Conservation (phyloP, 495 filamentous ascomycete genomes). For the Polyplosphaeria fusca region DNA sequence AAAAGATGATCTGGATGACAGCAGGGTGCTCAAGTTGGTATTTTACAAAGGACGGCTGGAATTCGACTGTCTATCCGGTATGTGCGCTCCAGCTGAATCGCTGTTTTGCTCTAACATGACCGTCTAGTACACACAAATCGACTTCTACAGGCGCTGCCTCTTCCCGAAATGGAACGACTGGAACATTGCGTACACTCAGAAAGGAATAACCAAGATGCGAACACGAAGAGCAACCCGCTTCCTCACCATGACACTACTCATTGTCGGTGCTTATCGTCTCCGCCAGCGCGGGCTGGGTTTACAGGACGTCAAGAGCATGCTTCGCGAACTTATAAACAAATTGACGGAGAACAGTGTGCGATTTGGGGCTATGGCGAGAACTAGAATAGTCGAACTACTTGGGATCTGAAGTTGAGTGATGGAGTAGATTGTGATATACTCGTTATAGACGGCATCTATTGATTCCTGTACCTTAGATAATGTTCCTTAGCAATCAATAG, state of each 20-base stretch:
- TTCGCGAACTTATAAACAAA: too few relatives aligned
- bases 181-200: slow-evolving; percentile 50
- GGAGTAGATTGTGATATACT: too few relatives aligned
- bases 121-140: slow-evolving; percentile 25
- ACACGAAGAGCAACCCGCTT: neutral
- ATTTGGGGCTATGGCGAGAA: too few relatives aligned
- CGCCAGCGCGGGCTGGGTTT: slow-evolving; percentile 8
- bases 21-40: slow-evolving; percentile 61
- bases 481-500: too few relatives aligned
- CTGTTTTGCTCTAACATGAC: slow-evolving; percentile 15
- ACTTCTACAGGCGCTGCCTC: slow-evolving; percentile 43
- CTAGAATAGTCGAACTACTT: too few relatives aligned
- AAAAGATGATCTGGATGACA: slow-evolving; percentile 52
- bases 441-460: neutral
- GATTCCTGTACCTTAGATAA: too few relatives aligned
- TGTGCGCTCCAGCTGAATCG: too few relatives aligned
- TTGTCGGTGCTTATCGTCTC: slow-evolving; percentile 10
- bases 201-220: slow-evolving; percentile 17
- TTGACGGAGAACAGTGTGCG: too few relatives aligned
- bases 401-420: too few relatives aligned
- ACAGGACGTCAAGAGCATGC: slow-evolving; percentile 7
- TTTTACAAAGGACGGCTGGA: slow-evolving; percentile 55
- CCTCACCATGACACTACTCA: slow-evolving; percentile 4
- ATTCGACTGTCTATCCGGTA: slow-evolving; percentile 58
- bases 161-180: slow-evolving; percentile 58